Evolutionary conservation across 164 flowering plant species (phyloP).

Genomic region (Stephania japonica): DNA sequence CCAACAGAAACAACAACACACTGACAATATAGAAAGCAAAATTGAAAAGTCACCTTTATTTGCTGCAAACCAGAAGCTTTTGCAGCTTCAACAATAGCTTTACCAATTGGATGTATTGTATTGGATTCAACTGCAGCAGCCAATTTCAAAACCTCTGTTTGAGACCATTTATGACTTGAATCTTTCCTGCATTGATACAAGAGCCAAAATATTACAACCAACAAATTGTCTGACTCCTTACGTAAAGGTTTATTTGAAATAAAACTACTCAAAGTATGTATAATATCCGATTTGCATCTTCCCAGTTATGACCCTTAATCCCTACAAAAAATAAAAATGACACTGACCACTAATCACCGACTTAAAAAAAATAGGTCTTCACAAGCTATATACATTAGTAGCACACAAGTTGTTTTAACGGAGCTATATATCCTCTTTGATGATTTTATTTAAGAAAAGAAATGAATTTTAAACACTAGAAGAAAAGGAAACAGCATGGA

Average conservation of each 20-base stretch:
- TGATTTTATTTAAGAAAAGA: background rate
- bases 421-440: background rate
- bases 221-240: background rate
- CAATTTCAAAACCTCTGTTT: constrained; percentile 66
- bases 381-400: background rate
- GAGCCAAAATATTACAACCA: background rate
- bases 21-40: background rate
- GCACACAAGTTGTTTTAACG: background rate
- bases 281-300: background rate
- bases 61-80: constrained; percentile 36
- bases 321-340: background rate
- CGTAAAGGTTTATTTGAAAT: background rate
- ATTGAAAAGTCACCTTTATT: constrained; percentile 39
- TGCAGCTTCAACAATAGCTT: constrained; percentile 95
- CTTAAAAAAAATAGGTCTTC: too few species aligned
- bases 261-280: background rate
- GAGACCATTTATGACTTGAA: constrained; percentile 36
- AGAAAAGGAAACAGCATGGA: too few species aligned
- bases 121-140: constrained; percentile 93
- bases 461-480: too few species aligned
- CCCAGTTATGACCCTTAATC: background rate
- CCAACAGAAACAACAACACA: too few species aligned
- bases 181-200: constrained; percentile 33
- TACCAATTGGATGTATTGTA: constrained; percentile 93
- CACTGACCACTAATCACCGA: too few species aligned